These are phyloP conservation scores for Termitomyces sp. DNA, from an alignment of 768 basidiomycete genomes.

Conservation along the genomic window DNA sequence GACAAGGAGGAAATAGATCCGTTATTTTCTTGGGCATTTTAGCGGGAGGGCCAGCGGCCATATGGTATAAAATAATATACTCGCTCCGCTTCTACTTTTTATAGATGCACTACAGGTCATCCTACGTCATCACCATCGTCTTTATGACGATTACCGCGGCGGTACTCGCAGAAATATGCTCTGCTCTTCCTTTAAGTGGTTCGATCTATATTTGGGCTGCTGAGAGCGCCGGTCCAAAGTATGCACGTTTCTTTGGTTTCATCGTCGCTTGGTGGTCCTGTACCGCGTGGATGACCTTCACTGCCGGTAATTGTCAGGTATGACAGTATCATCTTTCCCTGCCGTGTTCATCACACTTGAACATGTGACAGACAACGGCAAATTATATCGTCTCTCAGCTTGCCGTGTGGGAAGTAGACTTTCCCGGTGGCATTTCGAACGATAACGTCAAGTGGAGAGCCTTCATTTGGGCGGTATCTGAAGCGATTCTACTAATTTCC, in stretches of 20 bases:
- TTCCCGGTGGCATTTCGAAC: constrained; percentile 74
- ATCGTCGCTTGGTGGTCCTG: constrained; percentile 92
- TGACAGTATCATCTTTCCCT: constrained; percentile 15
- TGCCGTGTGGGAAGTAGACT: constrained; percentile 75
- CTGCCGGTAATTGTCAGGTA: constrained; percentile 86
- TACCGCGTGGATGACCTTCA: constrained; percentile 96
- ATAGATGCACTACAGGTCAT: constrained; percentile 59
- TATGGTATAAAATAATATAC: constrained; percentile 53
- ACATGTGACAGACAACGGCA: constrained; percentile 63
- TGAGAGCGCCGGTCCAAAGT: constrained; percentile 86
- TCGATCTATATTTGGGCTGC: constrained; percentile 97
- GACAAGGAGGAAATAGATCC: constrained; percentile 43
- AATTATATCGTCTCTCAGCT: constrained; percentile 89
- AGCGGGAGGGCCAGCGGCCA: constrained; percentile 84
- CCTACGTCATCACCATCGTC: constrained; percentile 76
- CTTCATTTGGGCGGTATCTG: constrained; percentile 81
- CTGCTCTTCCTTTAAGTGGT: constrained; percentile 81
- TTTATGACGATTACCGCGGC: constrained; percentile 89
- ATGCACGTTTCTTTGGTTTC: constrained; percentile 85
- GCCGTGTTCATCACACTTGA: background rate
- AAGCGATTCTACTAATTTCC: constrained; percentile 65
- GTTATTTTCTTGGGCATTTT: constrained; percentile 78
- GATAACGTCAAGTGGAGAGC: constrained; percentile 84
- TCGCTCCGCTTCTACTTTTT: background rate
- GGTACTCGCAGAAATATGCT: constrained; percentile 88